phyloP scores from a whole-genome alignment of 164 flowering plant species.

The Aristolochia contorta region DNA sequence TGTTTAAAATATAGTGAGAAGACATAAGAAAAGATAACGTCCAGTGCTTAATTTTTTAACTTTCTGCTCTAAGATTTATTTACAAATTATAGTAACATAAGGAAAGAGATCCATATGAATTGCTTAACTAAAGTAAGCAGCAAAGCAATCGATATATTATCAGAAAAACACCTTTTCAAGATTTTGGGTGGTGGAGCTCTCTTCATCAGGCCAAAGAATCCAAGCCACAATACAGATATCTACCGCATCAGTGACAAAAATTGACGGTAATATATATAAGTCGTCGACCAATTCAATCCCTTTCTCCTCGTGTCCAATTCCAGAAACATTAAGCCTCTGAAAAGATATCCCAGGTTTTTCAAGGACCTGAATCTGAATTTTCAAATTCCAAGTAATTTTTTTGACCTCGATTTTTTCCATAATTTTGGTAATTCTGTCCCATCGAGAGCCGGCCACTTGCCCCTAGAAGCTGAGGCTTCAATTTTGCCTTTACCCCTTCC shows the following conservation, averaged over 20 bases:
- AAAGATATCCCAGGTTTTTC: constrained; percentile 52
- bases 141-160: background rate
- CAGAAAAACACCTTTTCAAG: constrained; percentile 74
- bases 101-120: no score
- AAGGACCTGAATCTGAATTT: constrained; percentile 77
- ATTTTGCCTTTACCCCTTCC: constrained; percentile 11
- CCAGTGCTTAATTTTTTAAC: constrained; percentile 31
- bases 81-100: no score
- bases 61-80: constrained; percentile 38
- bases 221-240: constrained; percentile 71
- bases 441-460: constrained; percentile 43
- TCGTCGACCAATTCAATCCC: constrained; percentile 46
- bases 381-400: constrained; percentile 81
- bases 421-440: constrained; percentile 57
- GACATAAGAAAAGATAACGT: no score
- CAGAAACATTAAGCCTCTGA: constrained; percentile 41
- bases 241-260: constrained; percentile 43
- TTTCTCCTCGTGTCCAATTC: constrained; percentile 17
- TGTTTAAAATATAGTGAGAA: no score
- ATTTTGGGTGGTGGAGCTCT: constrained; percentile 74
- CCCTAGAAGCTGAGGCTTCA: constrained; percentile 16
- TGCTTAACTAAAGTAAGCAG: no score
- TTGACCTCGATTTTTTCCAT: constrained; percentile 37
- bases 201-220: constrained; percentile 99
- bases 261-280: constrained; percentile 41